These are phyloP conservation scores for Trichoderma simmonsii DNA, from an alignment of 2,329 filamentous ascomycete genomes.

Conservation along the genomic window DNA sequence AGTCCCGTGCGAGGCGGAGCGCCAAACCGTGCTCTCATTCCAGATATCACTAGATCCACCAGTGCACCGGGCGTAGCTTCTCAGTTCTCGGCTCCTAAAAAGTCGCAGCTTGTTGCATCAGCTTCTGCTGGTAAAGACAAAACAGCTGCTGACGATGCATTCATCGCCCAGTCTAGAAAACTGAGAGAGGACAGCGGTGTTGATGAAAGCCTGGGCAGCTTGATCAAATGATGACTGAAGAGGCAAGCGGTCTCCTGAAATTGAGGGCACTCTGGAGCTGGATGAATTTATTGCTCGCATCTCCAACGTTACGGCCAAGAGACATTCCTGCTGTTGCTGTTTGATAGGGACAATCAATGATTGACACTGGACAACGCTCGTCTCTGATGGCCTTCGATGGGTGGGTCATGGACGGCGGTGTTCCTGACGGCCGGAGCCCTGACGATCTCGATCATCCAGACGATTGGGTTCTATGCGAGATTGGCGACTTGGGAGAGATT, in stretches of 20 bases:
- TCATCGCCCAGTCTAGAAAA: slow-evolving; percentile 50
- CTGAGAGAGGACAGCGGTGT: slow-evolving; percentile 51
- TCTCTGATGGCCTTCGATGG: slow-evolving; percentile 63
- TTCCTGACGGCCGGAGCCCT: slow-evolving; percentile 54
- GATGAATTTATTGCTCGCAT: slow-evolving; percentile 68
- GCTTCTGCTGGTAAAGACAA: slow-evolving; percentile 40
- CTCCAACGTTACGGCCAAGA: slow-evolving; percentile 54
- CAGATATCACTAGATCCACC: slow-evolving; percentile 54
- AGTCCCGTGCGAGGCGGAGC: slow-evolving; percentile 64
- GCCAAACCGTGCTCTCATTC: slow-evolving; percentile 47
- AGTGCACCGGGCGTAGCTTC: slow-evolving; percentile 60
- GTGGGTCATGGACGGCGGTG: slow-evolving; percentile 59
- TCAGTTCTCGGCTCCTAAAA: slow-evolving; percentile 46
- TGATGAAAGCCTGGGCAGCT: too few species aligned
- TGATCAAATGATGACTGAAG: too few species aligned
- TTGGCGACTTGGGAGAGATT: slow-evolving; percentile 63
- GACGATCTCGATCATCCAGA: slow-evolving; percentile 67
- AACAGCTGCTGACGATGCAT: slow-evolving; percentile 42
- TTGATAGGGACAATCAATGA: slow-evolving; percentile 84
- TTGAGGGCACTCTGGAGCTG: slow-evolving; percentile 59
- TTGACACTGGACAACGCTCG: slow-evolving; percentile 81
- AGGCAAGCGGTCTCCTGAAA: too few species aligned
- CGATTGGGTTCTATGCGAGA: slow-evolving; percentile 73
- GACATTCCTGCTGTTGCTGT: slow-evolving; percentile 58
- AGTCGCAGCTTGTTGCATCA: slow-evolving; percentile 33